phyloP scores from a whole-genome alignment of 208 protist genomes.

The Leishmania gerbilli region DNA sequence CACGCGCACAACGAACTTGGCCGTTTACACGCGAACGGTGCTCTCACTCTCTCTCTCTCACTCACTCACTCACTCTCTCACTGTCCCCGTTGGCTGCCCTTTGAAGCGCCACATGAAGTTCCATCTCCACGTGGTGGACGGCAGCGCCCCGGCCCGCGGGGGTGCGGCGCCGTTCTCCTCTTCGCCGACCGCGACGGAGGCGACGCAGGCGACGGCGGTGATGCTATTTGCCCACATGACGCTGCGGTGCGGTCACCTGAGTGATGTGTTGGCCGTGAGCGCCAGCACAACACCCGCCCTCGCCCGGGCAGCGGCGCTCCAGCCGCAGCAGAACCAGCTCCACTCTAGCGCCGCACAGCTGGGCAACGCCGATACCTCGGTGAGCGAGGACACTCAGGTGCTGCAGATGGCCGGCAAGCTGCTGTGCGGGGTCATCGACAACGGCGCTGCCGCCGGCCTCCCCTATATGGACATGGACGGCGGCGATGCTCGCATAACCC shows the following conservation, averaged over 20 bases:
- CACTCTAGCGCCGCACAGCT: conserved; percentile 1
- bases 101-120: conserved; percentile 25
- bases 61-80: not conserved
- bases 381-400: conserved; percentile 26
- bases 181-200: not conserved
- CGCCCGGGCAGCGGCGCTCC: conserved; percentile 7
- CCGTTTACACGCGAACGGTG: not conserved
- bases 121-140: conserved; percentile 81
- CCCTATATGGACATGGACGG: conserved; percentile 13
- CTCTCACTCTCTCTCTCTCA: not conserved
- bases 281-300: conserved; percentile 50
- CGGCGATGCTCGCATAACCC: conserved; percentile 13
- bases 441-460: not conserved
- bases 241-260: conserved; percentile 66
- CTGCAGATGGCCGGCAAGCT: conserved; percentile 24
- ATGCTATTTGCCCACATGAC: conserved; percentile 74
- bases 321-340: not conserved
- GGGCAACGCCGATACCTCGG: conserved; percentile 5
- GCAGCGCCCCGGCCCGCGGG: conserved; percentile 26
- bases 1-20: not conserved
- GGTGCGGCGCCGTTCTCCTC: not conserved
- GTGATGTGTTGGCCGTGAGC: conserved; percentile 56
- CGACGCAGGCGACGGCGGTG: conserved; percentile 33
- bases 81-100: not conserved
- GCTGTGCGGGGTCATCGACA: conserved; percentile 4